Evolutionary conservation across 352 stramenopile genomes (phyloP), one percentile per base, ranked within the genome.

Genomic region (Globisporangium polare): DNA sequence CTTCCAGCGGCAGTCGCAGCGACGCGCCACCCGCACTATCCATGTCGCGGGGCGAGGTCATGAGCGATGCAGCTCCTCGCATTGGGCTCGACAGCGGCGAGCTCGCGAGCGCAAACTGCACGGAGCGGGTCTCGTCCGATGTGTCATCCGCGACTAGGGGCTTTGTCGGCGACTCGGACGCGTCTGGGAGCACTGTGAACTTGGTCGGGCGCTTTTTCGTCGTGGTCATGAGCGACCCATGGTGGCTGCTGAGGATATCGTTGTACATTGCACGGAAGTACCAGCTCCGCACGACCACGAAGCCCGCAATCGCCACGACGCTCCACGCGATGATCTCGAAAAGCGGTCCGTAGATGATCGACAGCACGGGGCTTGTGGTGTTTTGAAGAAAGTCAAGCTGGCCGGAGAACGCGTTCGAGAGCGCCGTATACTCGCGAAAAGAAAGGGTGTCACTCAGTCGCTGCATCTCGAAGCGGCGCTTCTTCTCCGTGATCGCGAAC

Each of bases 361-460:
- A 29, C 15, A 66, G 15, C 10, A 59, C 47, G 13, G 43, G 26
- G 5, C 18, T 18, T 41, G 65, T 33, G 20, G 53, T 60, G 35
- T 68, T 75, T 26, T 65, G 58, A 4, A 63, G 26, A n/a, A 60
- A 60, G 35, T 67, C 53, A 39, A 63, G 57, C 26, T 60, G 62
- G 12, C 52, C 57, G 1, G 39, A 15, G 53, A 77, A 75, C 22
- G 73, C 29, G 60, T 80, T 80, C 20, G 70, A 56, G 39, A 67
- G 15, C 17, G 60, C 58, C 18, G 64, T 68, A 12, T 24, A 50
- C 51, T 66, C 56, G 41, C 61, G 63, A 63, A 78, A 57, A 56
- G 66, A 5, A 13, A 54, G 24, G 26, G 26, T 26, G 31, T 78
- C 73, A 13, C 64, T 43, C 22, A 62, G 26, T 9, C 61, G 63